These are phyloP conservation scores for Stachybotrys chartarum DNA, from an alignment of 2,329 filamentous ascomycete species.

Conservation along the genomic window DNA sequence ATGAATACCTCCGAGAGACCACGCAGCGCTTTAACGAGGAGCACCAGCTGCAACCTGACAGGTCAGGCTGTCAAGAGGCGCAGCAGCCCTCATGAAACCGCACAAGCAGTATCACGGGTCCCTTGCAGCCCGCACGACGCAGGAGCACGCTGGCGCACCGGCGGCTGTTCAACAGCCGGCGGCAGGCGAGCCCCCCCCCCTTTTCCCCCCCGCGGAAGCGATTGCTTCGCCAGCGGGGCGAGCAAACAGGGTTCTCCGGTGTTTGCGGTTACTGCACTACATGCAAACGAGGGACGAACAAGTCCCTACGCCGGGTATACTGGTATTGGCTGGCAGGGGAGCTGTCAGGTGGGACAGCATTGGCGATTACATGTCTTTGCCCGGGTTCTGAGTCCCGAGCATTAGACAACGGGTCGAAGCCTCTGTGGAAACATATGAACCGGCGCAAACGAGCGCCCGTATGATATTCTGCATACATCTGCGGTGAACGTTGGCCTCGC, in stretches of 20 bases:
- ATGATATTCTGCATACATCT: not conserved
- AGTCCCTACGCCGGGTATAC: not conserved
- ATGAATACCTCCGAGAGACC: not conserved
- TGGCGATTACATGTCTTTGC: not conserved
- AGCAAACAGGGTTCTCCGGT: too few species aligned
- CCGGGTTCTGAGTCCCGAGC: not conserved
- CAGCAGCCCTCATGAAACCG: not conserved
- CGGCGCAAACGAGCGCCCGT: not conserved
- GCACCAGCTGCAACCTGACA: not conserved
- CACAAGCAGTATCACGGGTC: not conserved
- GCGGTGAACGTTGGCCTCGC: not conserved
- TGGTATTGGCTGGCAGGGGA: not conserved
- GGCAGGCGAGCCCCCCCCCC: too few species aligned
- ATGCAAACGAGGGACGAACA: not conserved
- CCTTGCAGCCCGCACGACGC: not conserved
- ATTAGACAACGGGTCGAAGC: not conserved
- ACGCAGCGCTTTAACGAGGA: not conserved
- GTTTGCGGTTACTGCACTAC: not conserved
- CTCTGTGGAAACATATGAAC: not conserved
- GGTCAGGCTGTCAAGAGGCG: not conserved
- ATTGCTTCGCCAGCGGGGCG: too few species aligned
- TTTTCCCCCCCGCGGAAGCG: too few species aligned
- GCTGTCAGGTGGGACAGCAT: constrained; percentile 1
- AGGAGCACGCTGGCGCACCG: too few species aligned
- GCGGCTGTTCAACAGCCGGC: too few species aligned